Percentiles rank a stretch among this genome's conserved stretches.
Evolutionary conservation across 495 filamentous ascomycete genomes (phyloP).

Genomic region (Annulohypoxylon nitens): DNA sequence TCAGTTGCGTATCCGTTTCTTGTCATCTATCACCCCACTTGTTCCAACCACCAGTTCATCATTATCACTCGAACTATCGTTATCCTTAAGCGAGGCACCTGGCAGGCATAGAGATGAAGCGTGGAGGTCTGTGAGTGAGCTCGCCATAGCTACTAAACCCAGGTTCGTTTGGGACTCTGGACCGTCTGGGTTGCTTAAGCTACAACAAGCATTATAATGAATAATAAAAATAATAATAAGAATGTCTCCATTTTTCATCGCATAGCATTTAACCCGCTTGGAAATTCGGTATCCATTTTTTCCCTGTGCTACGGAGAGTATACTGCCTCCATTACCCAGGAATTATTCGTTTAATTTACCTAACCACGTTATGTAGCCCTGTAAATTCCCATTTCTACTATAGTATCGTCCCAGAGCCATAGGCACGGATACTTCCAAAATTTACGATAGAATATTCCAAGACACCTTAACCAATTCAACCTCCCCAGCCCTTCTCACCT

Average conservation of each 20-base stretch:
- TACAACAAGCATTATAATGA: not conserved
- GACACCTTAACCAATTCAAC: conserved; percentile 11
- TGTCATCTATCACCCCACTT: not conserved
- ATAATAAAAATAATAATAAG: conserved; percentile 27
- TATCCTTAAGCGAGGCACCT: conserved; percentile 41
- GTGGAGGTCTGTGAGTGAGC: conserved; percentile 20
- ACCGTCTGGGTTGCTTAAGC: not conserved
- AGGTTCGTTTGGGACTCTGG: not conserved
- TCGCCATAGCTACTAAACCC: conserved; percentile 2
- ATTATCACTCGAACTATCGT: conserved; percentile 30
- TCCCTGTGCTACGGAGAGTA: conserved; percentile 18
- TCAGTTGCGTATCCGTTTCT: conserved; percentile 32
- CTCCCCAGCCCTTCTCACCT: conserved; percentile 13
- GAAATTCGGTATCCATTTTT: conserved; percentile 39
- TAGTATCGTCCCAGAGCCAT: conserved; percentile 42
- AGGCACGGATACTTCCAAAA: conserved; percentile 46
- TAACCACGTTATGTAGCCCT: conserved; percentile 35
- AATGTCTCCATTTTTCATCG: conserved; percentile 31
- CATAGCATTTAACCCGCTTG: conserved; percentile 36
- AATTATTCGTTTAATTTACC: conserved; percentile 36
- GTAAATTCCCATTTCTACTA: conserved; percentile 11
- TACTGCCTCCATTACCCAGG: conserved; percentile 11
- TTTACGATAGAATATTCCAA: conserved; percentile 47
- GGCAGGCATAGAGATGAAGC: conserved; percentile 9
- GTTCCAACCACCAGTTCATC: conserved; percentile 15